Evolutionary conservation across 257 asterid species (phyloP), one percentile per base, ranked within the genome.

Genomic region (Striga asiatica): DNA sequence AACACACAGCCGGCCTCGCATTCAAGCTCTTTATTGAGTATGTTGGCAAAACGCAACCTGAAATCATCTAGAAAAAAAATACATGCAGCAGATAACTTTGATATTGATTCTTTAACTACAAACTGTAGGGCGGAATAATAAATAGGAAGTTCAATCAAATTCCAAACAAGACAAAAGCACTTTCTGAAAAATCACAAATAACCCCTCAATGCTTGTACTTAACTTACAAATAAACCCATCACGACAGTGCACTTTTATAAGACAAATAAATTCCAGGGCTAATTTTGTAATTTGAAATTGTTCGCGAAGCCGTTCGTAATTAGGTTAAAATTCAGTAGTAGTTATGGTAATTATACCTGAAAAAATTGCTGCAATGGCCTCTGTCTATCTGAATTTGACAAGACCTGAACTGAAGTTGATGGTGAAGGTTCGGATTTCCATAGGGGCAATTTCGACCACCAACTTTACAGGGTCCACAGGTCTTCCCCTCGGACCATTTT

Each of bases 361-460:
- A 34, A 10, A 34, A 4, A 34, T 34, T 3, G 41, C 41, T 8
- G 41, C 41, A 34, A 4, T 4, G 2, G n/a, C 41, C 9, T 56
- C 12, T 12, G 6, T 58, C 54, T 38, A 38, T n/a, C 18, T 54
- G 61, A 41, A 55, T 46, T 19, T 54, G 50, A 53, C 52, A 31
- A 58, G 62, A 9, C 55, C 60, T 17, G 60, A 61, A 60, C 54
- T 58, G 55, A 89, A 74, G 47, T 76, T 54, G 53, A 89, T 27
- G 56, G 76, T 25, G 58, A 91, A 88, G 28, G 93, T 92, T 11
- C 95, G 89, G 9, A 92, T 78, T 69, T 92, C 99, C 95, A 88
- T 81, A 1, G 97, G 94, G n/a, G 81, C 81, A 1, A 92, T 88
- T 61, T 92, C 84, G 38, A 82, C 93, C 4, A 66, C 62, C 67